Evolutionary conservation across 2,329 filamentous ascomycete genomes (phyloP), one percentile per base, ranked within the genome.

Genomic region (Penicillium capsulatum): DNA sequence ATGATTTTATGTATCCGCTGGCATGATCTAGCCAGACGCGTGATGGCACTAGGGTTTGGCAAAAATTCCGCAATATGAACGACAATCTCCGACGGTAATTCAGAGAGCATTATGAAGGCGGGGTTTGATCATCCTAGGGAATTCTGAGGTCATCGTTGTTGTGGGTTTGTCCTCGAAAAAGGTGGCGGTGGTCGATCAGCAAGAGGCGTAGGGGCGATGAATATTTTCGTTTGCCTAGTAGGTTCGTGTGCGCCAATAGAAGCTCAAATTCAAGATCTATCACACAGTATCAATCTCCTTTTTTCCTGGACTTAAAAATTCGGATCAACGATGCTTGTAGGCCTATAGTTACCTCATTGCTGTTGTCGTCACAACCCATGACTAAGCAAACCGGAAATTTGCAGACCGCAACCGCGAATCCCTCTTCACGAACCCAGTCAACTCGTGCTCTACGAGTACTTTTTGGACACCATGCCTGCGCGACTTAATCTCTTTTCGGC

Each of bases 391-490:
- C 33, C 38, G 38, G 42, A 49, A 54, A 53, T 47, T 49, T 53
- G 42, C 48, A 50, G 45, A 41, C 42, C 42, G 42, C 45, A 45
- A 17, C n/a, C 29, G n/a, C 13, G n/a, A 13, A 11, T n/a, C 10
- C 9, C 9, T 6, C n/a, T n/a, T 11, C 13, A 28, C 4, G 10
- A 28, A 42, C 40, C 37, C 31, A 34, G 38, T 28, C 34, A 31
- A 38, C 32, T 24, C 17, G 28, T 14, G 24, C 15, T 24, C 13
- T 17, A 31, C 14, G 24, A 20, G 29, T 36, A 28, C 28, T 41
- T 41, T n/a, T 19, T 13, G 37, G 38, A 55, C 17, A 38, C n/a
- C n/a, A 81, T 82, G 78, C 71, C 77, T 52, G 72, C 77, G 41
- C 69, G 75, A 62, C 62, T 77, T 51, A 74, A 72, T 46, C 50